Conservation (phyloP, 352 stramenopile species). For the Phytophthora fragariaefolia region DNA sequence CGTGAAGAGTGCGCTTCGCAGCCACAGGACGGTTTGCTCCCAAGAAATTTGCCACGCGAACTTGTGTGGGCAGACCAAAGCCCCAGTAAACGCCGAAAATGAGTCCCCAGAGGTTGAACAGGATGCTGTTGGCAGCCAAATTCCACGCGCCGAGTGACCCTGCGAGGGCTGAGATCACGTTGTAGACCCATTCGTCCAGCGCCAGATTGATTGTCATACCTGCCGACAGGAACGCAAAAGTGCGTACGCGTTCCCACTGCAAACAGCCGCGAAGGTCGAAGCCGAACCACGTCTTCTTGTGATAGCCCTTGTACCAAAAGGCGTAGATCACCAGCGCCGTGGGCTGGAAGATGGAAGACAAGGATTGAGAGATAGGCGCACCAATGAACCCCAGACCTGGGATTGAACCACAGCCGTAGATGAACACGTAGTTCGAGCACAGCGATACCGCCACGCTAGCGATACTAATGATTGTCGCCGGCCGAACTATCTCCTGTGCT, state of each 20-base stretch:
- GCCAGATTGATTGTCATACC: slow-evolving; percentile 83
- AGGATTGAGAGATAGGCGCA: slow-evolving; percentile 70
- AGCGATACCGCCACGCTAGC: slow-evolving; percentile 69
- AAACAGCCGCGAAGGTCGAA: slow-evolving; percentile 63
- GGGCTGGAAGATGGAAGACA: slow-evolving; percentile 79
- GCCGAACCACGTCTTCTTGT: slow-evolving; percentile 80
- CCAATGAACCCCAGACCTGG: slow-evolving; percentile 72
- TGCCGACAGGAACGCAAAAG: slow-evolving; percentile 68
- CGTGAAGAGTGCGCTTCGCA: slow-evolving; percentile 61
- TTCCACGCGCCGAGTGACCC: slow-evolving; percentile 65
- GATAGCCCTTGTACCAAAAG: slow-evolving; percentile 84
- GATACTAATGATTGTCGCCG: slow-evolving; percentile 80
- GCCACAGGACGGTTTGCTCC: slow-evolving; percentile 65
- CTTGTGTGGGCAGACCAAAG: slow-evolving; percentile 81
- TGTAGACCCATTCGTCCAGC: slow-evolving; percentile 86
- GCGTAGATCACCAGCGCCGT: slow-evolving; percentile 70
- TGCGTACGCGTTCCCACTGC: slow-evolving; percentile 67
- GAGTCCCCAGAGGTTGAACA: slow-evolving; percentile 86
- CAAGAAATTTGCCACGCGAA: slow-evolving; percentile 78
- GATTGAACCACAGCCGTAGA: slow-evolving; percentile 76
- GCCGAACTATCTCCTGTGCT: slow-evolving; percentile 81
- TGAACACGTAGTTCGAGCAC: slow-evolving; percentile 78
- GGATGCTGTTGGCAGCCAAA: slow-evolving; percentile 80
- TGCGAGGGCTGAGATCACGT: slow-evolving; percentile 74
- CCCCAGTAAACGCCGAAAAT: slow-evolving; percentile 88